These are phyloP conservation scores for Pichia sp. DNA, from an alignment of 1,139 yeast genomes.

Conservation along the genomic window DNA sequence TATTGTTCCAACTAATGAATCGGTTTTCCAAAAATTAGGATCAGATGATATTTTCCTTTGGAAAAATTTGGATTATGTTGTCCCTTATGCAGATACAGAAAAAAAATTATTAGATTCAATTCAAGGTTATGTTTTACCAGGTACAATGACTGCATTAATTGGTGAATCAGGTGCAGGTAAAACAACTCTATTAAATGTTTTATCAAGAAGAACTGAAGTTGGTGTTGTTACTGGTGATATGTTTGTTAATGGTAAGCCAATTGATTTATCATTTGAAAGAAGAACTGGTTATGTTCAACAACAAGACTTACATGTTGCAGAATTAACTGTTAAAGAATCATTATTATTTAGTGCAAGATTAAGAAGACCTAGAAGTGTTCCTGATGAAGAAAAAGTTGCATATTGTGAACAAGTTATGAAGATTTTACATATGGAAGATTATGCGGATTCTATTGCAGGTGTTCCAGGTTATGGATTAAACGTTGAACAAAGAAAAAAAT, in stretches of 20 bases:
- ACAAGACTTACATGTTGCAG: constrained; percentile 47
- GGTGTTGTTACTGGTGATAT: constrained; percentile 49
- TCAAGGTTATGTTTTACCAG: constrained; percentile 51
- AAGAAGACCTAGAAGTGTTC: constrained; percentile 40
- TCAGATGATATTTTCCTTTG: constrained; percentile 37
- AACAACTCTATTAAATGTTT: constrained; percentile 51
- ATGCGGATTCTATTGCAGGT: constrained; percentile 53
- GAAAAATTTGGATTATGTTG: constrained; percentile 34
- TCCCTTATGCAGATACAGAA: constrained; percentile 35
- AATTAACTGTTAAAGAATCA: constrained; percentile 46
- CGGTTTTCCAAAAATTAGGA: constrained; percentile 21
- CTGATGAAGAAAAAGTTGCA: constrained; percentile 39
- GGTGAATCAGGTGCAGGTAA: constrained; percentile 71
- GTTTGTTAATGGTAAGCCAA: constrained; percentile 42
- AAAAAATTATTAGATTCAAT: constrained; percentile 42
- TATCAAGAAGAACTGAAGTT: constrained; percentile 45
- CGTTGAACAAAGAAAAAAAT: constrained; percentile 35
- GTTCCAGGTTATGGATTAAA: constrained; percentile 45
- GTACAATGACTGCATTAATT: constrained; percentile 53
- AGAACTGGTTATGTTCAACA: constrained; percentile 54
- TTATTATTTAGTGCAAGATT: constrained; percentile 46
- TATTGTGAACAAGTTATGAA: constrained; percentile 45
- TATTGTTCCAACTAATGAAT: background rate
- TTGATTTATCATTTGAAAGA: constrained; percentile 40
- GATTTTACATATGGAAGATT: constrained; percentile 42